These are phyloP conservation scores for Amanita subjunquillea DNA, from an alignment of 768 basidiomycete species.

Conservation along the genomic window DNA sequence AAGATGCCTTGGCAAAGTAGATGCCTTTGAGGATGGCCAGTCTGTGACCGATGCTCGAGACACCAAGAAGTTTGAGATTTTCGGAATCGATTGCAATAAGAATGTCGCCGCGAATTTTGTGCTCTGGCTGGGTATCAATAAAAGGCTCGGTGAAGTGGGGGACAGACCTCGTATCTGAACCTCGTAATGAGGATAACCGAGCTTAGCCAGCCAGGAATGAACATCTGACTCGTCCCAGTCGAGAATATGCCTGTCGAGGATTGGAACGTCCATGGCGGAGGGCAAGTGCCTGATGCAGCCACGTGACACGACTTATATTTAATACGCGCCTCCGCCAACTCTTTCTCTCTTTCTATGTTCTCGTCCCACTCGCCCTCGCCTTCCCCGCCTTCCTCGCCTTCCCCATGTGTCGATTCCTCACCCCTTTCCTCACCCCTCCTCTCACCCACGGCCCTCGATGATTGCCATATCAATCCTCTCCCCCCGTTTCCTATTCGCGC, in stretches of 20 bases:
- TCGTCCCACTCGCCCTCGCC: conserved; percentile 14
- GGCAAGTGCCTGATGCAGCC: not conserved
- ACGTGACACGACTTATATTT: conserved; percentile 2
- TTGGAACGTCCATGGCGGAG: conserved; percentile 5
- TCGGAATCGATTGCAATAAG: conserved; percentile 80
- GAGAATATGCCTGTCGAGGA: conserved; percentile 17
- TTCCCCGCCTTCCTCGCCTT: conserved; percentile 26
- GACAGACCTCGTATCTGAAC: conserved; percentile 64
- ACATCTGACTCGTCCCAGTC: conserved; percentile 79
- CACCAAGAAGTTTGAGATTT: conserved; percentile 75
- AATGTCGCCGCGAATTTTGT: conserved; percentile 87
- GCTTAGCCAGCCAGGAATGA: conserved; percentile 59
- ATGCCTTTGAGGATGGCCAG: conserved; percentile 87
- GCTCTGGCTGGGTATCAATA: conserved; percentile 39
- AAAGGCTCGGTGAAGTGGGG: conserved; percentile 6
- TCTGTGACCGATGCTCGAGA: conserved; percentile 86
- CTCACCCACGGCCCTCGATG: conserved; percentile 16
- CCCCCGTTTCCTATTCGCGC: not conserved
- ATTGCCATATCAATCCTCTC: conserved; percentile 13
- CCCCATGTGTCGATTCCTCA: conserved; percentile 27
- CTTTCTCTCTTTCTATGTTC: conserved; percentile 14
- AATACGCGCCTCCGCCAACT: conserved; percentile 1
- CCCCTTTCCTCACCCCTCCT: conserved; percentile 40
- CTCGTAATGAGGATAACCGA: conserved; percentile 86
- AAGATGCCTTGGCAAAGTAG: conserved; percentile 78